Evolutionary conservation across 345 rosid genomes (phyloP).

Genomic region (Citrus sp.): DNA sequence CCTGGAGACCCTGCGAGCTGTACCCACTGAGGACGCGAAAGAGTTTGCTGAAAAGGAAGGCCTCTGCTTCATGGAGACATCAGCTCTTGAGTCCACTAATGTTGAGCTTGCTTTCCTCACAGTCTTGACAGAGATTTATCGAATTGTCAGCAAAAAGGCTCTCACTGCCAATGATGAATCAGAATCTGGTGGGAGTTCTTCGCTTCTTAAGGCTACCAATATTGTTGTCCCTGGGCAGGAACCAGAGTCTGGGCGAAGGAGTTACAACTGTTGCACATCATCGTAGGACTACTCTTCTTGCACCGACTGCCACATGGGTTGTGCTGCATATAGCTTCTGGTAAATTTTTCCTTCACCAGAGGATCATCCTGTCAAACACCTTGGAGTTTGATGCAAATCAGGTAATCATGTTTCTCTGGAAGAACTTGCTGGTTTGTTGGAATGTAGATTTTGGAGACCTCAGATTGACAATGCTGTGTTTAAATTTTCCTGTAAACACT

Average conservation of each 20-base stretch:
- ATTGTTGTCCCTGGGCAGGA: slow-evolving; percentile 39
- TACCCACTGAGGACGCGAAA: slow-evolving; percentile 54
- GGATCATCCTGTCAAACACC: neutral
- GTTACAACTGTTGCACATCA: slow-evolving; percentile 32
- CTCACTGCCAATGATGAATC: slow-evolving; percentile 49
- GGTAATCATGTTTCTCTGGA: slow-evolving; percentile 1
- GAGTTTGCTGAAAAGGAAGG: slow-evolving; percentile 56
- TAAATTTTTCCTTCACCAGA: neutral
- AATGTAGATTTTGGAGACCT: neutral
- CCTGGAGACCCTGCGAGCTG: slow-evolving; percentile 50
- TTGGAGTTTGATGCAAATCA: neutral
- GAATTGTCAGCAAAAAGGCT: slow-evolving; percentile 47
- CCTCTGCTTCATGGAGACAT: slow-evolving; percentile 64
- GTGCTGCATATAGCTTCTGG: slow-evolving; percentile 11
- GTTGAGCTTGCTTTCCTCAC: slow-evolving; percentile 58
- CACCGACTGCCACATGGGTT: neutral
- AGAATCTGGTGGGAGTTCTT: slow-evolving; percentile 40
- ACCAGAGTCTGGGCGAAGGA: slow-evolving; percentile 25
- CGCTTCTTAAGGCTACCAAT: slow-evolving; percentile 50
- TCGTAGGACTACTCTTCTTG: slow-evolving; percentile 18
- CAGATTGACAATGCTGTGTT: neutral
- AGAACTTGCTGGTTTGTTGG: slow-evolving; percentile 7
- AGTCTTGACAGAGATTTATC: slow-evolving; percentile 52
- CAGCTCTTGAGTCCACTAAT: slow-evolving; percentile 58
- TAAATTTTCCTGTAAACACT: neutral